phyloP scores from a whole-genome alignment of 441 rosid species.

The Pelargonium myrrhifolium region DNA sequence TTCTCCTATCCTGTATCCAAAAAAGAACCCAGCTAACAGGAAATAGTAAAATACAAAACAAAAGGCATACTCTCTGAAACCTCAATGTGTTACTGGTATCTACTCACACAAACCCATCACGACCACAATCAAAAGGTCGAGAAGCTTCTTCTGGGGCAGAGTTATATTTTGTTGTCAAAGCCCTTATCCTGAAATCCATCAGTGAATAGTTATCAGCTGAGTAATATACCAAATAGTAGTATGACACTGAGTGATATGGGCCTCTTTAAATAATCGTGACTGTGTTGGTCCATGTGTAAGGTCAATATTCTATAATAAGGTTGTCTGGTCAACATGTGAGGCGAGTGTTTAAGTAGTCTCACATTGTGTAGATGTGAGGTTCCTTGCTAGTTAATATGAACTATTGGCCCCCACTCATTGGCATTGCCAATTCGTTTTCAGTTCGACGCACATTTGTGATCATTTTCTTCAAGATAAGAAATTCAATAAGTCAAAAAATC shows the following conservation, averaged over 20 bases:
- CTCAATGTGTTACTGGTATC: slow-evolving; percentile 9
- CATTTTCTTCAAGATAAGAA: background rate
- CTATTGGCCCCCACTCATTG: background rate
- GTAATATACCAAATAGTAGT: background rate
- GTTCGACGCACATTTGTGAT: background rate
- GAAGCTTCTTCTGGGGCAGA: slow-evolving; percentile 80
- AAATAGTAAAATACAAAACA: slow-evolving; percentile 10
- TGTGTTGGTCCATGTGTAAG: background rate
- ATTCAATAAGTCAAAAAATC: background rate
- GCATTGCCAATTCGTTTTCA: background rate
- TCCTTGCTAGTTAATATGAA: background rate
- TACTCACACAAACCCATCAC: slow-evolving; percentile 97
- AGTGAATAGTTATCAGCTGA: slow-evolving; percentile 16
- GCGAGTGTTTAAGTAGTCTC: background rate
- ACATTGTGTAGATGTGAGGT: background rate
- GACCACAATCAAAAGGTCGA: slow-evolving; percentile 81
- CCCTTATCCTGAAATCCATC: slow-evolving; percentile 59
- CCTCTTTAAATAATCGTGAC: too few species aligned
- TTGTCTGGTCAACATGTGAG: background rate
- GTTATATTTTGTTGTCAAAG: slow-evolving; percentile 73
- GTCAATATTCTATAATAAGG: background rate
- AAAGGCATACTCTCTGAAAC: slow-evolving; percentile 6
- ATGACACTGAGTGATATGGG: background rate
- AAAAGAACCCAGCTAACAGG: slow-evolving; percentile 17
- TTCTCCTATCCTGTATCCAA: slow-evolving; percentile 73